Percentiles rank a stretch among this genome's conserved stretches.
These are phyloP conservation scores for Talaromyces sp. DNA, from an alignment of 2,329 filamentous ascomycete genomes.

Conservation along the genomic window DNA sequence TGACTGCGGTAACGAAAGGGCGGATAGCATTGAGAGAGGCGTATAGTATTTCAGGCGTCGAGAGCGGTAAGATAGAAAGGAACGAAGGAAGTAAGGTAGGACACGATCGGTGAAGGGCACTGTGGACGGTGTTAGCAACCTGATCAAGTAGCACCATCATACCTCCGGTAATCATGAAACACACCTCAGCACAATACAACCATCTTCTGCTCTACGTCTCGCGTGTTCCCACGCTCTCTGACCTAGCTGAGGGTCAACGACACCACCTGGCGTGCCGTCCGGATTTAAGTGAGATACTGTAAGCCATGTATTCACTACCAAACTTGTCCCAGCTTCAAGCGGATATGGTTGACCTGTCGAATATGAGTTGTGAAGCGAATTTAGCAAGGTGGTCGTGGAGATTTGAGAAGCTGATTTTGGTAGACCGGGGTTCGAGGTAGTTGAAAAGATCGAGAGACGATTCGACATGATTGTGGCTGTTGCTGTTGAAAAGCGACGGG, in stretches of 20 bases:
- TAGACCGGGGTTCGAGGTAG: slow-evolving; percentile 51
- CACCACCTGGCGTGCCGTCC: slow-evolving; percentile 68
- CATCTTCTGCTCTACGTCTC: slow-evolving; percentile 87
- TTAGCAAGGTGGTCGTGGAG: slow-evolving; percentile 88
- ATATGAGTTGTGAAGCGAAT: slow-evolving; percentile 86
- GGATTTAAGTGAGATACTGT: slow-evolving; percentile 69
- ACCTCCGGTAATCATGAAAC: slow-evolving; percentile 37
- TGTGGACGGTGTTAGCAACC: slow-evolving; percentile 35
- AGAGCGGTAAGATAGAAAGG: slow-evolving; percentile 72
- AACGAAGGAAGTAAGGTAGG: slow-evolving; percentile 82
- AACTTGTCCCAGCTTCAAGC: slow-evolving; percentile 82
- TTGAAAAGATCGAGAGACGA: slow-evolving; percentile 60
- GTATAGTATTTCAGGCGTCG: slow-evolving; percentile 70
- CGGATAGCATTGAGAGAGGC: slow-evolving; percentile 75
- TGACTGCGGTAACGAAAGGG: slow-evolving; percentile 83
- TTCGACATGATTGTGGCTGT: slow-evolving; percentile 49
- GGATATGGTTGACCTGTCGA: slow-evolving; percentile 75
- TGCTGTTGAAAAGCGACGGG: neutral
- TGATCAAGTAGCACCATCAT: neutral
- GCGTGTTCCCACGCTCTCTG: slow-evolving; percentile 94
- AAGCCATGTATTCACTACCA: slow-evolving; percentile 94
- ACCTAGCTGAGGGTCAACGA: slow-evolving; percentile 74
- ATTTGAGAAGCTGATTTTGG: slow-evolving; percentile 62
- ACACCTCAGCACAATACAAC: slow-evolving; percentile 84
- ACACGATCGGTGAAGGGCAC: slow-evolving; percentile 81